phyloP scores from a whole-genome alignment of 2,329 filamentous ascomycete genomes.

The Metarhizium brunneum region DNA sequence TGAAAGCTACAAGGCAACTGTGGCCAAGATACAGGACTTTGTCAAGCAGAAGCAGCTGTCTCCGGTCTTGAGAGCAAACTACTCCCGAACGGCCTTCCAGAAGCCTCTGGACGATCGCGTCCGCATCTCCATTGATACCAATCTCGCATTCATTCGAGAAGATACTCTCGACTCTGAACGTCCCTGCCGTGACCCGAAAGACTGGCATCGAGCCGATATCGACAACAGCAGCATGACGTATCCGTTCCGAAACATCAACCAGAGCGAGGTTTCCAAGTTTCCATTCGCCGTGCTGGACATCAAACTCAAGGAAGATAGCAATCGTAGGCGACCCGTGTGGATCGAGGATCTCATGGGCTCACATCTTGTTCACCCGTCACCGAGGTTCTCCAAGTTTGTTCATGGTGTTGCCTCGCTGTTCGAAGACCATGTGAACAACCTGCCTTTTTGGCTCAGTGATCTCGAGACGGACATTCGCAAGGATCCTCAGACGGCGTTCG shows the following conservation, averaged over 20 bases:
- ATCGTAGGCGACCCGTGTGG: slow-evolving; percentile 70
- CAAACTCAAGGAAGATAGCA: slow-evolving; percentile 63
- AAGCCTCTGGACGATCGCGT: slow-evolving; percentile 87
- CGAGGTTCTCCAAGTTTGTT: slow-evolving; percentile 93
- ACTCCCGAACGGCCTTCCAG: slow-evolving; percentile 90
- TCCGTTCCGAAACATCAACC: slow-evolving; percentile 78
- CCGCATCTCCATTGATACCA: slow-evolving; percentile 85
- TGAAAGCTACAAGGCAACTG: slow-evolving; percentile 59
- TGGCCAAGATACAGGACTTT: slow-evolving; percentile 70
- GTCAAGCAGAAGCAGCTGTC: slow-evolving; percentile 69
- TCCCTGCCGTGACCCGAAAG: slow-evolving; percentile 78
- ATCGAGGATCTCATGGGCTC: slow-evolving; percentile 85
- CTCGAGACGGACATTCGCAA: slow-evolving; percentile 89
- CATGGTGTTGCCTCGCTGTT: slow-evolving; percentile 88
- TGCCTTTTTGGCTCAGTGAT: slow-evolving; percentile 93
- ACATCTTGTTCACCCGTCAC: slow-evolving; percentile 81
- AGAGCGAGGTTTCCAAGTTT: slow-evolving; percentile 85
- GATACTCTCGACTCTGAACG: slow-evolving; percentile 69
- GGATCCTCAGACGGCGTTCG: slow-evolving; percentile 82
- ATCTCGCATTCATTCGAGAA: slow-evolving; percentile 77
- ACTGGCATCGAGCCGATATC: slow-evolving; percentile 90
- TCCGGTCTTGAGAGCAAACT: slow-evolving; percentile 84
- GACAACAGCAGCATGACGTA: slow-evolving; percentile 75
- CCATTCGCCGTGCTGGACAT: slow-evolving; percentile 89
- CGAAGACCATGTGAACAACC: slow-evolving; percentile 89